Conservation (phyloP, 371 early-diverging fungal genomes). For the Chytridium lagenaria region DNA sequence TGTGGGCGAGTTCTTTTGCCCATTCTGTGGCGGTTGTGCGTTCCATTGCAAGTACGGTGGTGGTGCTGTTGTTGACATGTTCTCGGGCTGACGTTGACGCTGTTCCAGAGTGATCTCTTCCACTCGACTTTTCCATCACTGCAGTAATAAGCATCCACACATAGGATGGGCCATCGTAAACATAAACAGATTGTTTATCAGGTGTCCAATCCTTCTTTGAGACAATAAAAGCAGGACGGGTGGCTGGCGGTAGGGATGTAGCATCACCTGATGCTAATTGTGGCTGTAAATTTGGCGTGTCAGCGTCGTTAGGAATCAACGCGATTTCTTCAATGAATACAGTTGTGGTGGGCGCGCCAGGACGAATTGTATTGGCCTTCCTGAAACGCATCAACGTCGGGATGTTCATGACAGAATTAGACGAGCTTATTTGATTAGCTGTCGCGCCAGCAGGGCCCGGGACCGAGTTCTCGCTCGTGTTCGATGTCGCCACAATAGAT, state of each 20-base stretch:
- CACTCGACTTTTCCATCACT: neutral
- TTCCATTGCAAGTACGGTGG: neutral
- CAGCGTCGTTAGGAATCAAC: neutral
- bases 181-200: neutral
- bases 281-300: too few species aligned
- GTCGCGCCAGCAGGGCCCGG: neutral
- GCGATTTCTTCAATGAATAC: constrained; percentile 6
- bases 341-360: neutral
- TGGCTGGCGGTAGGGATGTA: neutral
- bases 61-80: neutral
- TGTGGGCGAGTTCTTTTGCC: constrained; percentile 29
- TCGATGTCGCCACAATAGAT: neutral
- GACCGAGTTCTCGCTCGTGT: neutral
- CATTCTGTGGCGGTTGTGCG: constrained; percentile 21
- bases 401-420: neutral
- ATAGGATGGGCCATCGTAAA: neutral
- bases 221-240: neutral
- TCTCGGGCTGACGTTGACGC: too few species aligned
- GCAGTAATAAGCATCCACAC: neutral
- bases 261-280: too few species aligned
- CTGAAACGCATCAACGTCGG: neutral
- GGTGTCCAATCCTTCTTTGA: constrained; percentile 9
- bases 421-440: too few species aligned
- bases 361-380: neutral
- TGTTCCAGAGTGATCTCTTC: neutral